Evolutionary conservation across 164 flowering plant species (phyloP).

Genomic region (Hamamelis virginiana): DNA sequence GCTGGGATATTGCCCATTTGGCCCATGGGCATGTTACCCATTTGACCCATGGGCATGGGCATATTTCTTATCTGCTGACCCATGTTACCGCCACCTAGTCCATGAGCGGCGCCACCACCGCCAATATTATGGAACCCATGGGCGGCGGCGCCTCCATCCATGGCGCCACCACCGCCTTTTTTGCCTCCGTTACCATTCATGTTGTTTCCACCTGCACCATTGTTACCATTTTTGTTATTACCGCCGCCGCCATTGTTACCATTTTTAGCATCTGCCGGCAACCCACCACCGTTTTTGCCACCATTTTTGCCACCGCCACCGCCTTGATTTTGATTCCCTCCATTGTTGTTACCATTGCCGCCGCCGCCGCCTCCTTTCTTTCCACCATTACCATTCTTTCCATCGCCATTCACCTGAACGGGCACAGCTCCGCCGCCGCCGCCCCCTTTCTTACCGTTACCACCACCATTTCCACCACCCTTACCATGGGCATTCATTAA

Average conservation of each 20-base stretch:
- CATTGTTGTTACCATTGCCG: constrained; percentile 22
- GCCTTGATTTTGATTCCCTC: constrained; percentile 38
- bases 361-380: constrained; percentile 55
- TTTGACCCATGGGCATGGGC: constrained; percentile 25
- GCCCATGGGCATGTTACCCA: constrained; percentile 46
- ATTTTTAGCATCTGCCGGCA: neutral
- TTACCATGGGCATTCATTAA: constrained; percentile 25
- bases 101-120: constrained; percentile 31
- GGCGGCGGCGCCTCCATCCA: constrained; percentile 29
- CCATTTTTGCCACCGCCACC: constrained; percentile 44
- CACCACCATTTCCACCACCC: constrained; percentile 16
- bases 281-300: constrained; percentile 24
- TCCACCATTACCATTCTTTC: constrained; percentile 36
- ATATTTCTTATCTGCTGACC: constrained; percentile 22
- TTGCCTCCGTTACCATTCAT: constrained; percentile 30
- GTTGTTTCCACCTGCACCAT: constrained; percentile 34
- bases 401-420: constrained; percentile 25
- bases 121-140: constrained; percentile 39
- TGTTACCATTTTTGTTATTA: constrained; percentile 3
- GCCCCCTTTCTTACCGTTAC: constrained; percentile 34
- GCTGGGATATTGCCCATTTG: constrained; percentile 60
- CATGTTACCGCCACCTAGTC: constrained; percentile 24
- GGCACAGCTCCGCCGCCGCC: constrained; percentile 39
- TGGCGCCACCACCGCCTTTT: constrained; percentile 38
- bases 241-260: constrained; percentile 7